Percentiles rank a stretch among this genome's conserved stretches.
These are phyloP conservation scores for Coemansia sp. DNA, from an alignment of 192 early-diverging fungal genomes.

Conservation along the genomic window DNA sequence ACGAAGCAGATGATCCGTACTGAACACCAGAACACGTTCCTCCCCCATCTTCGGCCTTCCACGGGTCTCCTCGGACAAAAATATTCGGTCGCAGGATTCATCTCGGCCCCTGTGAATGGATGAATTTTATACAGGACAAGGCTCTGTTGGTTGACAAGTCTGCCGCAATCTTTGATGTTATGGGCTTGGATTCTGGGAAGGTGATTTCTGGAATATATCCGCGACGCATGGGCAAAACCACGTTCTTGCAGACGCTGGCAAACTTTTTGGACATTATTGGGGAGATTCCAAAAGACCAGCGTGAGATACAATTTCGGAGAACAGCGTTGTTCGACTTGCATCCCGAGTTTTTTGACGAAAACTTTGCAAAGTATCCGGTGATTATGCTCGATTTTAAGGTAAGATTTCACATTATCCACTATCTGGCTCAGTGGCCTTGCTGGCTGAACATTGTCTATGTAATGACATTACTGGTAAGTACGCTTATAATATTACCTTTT, in stretches of 20 bases:
- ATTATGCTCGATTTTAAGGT: conserved; percentile 11
- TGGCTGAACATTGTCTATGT: not conserved
- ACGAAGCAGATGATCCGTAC: no score
- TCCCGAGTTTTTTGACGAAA: conserved; percentile 4
- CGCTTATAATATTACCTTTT: not conserved
- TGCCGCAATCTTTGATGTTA: conserved; percentile 2
- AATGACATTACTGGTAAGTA: not conserved
- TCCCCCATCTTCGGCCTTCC: no score
- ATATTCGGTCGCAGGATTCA: not conserved
- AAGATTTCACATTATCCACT: not conserved
- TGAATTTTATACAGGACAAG: not conserved
- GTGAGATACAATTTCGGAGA: not conserved
- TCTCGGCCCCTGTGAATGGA: not conserved
- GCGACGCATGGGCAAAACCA: conserved; percentile 5
- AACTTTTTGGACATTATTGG: conserved; percentile 4
- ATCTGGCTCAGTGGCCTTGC: no score
- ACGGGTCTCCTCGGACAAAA: not conserved
- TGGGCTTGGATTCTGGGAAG: not conserved
- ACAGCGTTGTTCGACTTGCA: not conserved
- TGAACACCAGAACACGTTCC: no score
- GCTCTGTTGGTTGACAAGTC: conserved; percentile 11
- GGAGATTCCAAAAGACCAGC: not conserved
- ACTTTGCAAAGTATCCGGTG: conserved; percentile 12
- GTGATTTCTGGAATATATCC: conserved; percentile 13
- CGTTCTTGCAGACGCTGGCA: conserved; percentile 1